Base-by-base conservation (phyloP, 768 basidiomycete genomes). In the Tricholoma terreum region DNA sequence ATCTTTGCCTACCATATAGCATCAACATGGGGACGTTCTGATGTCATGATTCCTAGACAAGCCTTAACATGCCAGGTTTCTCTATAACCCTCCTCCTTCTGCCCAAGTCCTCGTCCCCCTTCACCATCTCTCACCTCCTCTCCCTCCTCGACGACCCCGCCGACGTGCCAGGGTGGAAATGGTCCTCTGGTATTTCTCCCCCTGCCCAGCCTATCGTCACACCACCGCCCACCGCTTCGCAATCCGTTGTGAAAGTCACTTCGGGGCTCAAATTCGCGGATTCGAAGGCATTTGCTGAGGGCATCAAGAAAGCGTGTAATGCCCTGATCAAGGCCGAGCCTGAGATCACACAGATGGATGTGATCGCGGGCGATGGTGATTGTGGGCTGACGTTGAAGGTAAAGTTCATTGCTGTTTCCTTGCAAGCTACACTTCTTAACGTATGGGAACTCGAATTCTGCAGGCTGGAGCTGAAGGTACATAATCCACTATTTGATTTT, bases 41-140 rank as follows among this genome's bases (percentile, higher is more conserved):
- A 14, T 49, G 46, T 42, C n/a, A n/a, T n/a, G n/a, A n/a, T n/a
- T n/a, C n/a, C n/a, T 34, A 88, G 92, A 94, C 92, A 21, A 91
- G 89, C 56, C 80, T 96, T 61, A 94, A 93, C 71, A 94, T 94
- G 90, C 90, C 92, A 30, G 94, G 94, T 2, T 91, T 95, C 69
- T 94, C 92, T 14, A 75, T 96, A 58, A 90, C 92, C 1, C 78
- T 94, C 15, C 77, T 94, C 14, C 81, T 92, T 8, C 82, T 96
- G 9, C 90, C 94, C 0, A 66, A 73, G 30, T 78, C 80, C 22
- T 55, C 71, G 1, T 65, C 69, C 35, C 71, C 75, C 1, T 76
- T 81, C 6, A 64, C 73, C 6, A 55, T 71, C 2, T 69, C 75
- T 40, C 55, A 78, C 1, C 66, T 93, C 50, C 77, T 92, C 15